A percentile compares a stretch with the other conserved stretches of the same genome.
phyloP scores from a whole-genome alignment of 176 grass and related monocot species.

The Tillandsia fasciculata region DNA sequence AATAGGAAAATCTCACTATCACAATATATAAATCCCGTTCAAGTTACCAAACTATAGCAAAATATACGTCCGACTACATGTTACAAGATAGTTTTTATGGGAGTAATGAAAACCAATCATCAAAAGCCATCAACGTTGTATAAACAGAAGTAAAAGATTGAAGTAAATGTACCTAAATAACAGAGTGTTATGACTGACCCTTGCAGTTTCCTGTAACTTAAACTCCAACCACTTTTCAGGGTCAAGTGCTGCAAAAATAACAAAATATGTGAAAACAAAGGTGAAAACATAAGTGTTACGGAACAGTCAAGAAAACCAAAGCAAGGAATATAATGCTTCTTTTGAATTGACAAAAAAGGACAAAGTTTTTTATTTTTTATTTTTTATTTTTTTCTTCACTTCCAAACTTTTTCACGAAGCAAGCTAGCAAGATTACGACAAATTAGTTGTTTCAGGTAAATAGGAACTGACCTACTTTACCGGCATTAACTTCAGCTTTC shows the following conservation, averaged over 20 bases:
- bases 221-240: conserved; percentile 97
- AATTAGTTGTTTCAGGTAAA: background rate
- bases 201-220: conserved; percentile 84
- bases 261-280: background rate
- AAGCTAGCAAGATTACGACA: background rate
- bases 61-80: background rate
- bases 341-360: background rate
- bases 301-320: background rate
- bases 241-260: conserved; percentile 61
- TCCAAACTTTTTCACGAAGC: background rate
- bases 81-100: background rate
- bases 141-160: conserved; percentile 12
- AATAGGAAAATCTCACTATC: no score
- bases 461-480: conserved; percentile 55
- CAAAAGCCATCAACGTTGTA: background rate
- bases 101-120: background rate
- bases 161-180: conserved; percentile 67
- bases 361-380: background rate
- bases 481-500: conserved; percentile 29
- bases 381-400: background rate
- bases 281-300: background rate
- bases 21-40: background rate
- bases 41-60: background rate
- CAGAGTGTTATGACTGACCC: conserved; percentile 68
- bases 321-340: background rate